Conservation (phyloP, 2,329 filamentous ascomycete genomes). For the Colletotrichum sojae region DNA sequence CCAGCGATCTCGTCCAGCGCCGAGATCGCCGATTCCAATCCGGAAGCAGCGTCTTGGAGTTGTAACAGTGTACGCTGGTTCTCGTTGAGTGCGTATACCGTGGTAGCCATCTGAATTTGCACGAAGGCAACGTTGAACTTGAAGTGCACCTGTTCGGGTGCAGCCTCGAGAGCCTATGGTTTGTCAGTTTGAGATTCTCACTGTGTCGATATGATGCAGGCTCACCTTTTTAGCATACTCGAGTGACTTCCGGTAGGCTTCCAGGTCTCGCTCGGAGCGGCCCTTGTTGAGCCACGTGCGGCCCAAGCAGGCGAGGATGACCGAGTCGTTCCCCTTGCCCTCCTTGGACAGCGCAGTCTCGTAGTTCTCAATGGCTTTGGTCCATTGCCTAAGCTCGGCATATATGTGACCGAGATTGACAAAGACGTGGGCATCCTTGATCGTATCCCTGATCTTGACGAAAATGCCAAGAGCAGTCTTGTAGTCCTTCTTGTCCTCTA, state of each 20-base stretch:
- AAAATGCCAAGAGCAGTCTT: slow-evolving; percentile 88
- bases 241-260: slow-evolving; percentile 70
- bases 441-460: slow-evolving; percentile 88
- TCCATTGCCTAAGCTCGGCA: slow-evolving; percentile 89
- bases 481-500: slow-evolving; percentile 94
- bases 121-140: slow-evolving; percentile 99
- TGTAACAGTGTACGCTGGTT: slow-evolving; percentile 83
- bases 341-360: slow-evolving; percentile 87
- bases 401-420: slow-evolving; percentile 96
- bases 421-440: slow-evolving; percentile 89
- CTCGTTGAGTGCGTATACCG: slow-evolving; percentile 82
- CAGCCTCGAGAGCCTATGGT: slow-evolving; percentile 77
- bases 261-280: slow-evolving; percentile 71
- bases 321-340: slow-evolving; percentile 79
- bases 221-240: slow-evolving; percentile 75
- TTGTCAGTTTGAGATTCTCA: background rate
- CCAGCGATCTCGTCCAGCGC: slow-evolving; percentile 74
- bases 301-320: slow-evolving; percentile 87
- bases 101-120: slow-evolving; percentile 91
- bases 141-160: slow-evolving; percentile 89
- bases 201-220: background rate
- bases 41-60: slow-evolving; percentile 83
- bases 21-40: slow-evolving; percentile 88
- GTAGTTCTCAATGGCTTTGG: slow-evolving; percentile 94
- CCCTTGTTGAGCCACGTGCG: slow-evolving; percentile 89